Conservation (phyloP, 2,329 filamentous ascomycete genomes). For the Pyrenophora seminiperda region DNA sequence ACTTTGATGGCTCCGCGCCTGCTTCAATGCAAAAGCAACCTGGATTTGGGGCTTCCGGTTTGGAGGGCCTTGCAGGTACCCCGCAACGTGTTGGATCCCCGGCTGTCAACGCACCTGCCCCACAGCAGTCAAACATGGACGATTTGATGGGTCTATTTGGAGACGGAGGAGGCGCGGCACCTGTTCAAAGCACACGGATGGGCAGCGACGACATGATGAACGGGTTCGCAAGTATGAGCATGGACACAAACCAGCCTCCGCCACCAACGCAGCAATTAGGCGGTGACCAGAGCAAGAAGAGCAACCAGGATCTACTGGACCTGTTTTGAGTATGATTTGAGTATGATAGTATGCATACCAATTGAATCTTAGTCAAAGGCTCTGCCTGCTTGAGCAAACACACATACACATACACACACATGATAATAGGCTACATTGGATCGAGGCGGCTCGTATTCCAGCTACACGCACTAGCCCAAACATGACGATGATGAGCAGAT, state of each 20-base stretch:
- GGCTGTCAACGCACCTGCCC: constrained; percentile 49
- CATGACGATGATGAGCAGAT: no score
- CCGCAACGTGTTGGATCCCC: constrained; percentile 73
- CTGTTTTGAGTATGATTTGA: constrained; percentile 52
- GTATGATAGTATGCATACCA: constrained; percentile 1
- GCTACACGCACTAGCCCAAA: no score
- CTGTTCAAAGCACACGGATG: constrained; percentile 43
- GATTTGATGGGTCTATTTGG: constrained; percentile 77
- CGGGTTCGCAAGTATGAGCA: constrained; percentile 80
- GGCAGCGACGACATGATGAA: constrained; percentile 68
- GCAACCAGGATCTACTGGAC: constrained; percentile 61
- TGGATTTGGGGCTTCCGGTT: constrained; percentile 53
- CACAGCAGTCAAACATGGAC: constrained; percentile 68
- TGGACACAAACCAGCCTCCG: constrained; percentile 69
- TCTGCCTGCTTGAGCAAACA: background rate
- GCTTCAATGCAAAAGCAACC: constrained; percentile 78
- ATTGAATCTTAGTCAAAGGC: background rate
- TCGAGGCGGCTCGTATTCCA: no score
- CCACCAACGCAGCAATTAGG: constrained; percentile 66
- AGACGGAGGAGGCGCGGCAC: constrained; percentile 44
- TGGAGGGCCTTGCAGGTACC: constrained; percentile 65
- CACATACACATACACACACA: background rate
- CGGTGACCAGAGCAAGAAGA: constrained; percentile 59
- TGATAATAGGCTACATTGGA: no score
- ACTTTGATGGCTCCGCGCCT: constrained; percentile 90